Evolutionary conservation across 495 filamentous ascomycete species (phyloP), one percentile per base, ranked within the genome.

Genomic region (Opeltia flavorubescens): DNA sequence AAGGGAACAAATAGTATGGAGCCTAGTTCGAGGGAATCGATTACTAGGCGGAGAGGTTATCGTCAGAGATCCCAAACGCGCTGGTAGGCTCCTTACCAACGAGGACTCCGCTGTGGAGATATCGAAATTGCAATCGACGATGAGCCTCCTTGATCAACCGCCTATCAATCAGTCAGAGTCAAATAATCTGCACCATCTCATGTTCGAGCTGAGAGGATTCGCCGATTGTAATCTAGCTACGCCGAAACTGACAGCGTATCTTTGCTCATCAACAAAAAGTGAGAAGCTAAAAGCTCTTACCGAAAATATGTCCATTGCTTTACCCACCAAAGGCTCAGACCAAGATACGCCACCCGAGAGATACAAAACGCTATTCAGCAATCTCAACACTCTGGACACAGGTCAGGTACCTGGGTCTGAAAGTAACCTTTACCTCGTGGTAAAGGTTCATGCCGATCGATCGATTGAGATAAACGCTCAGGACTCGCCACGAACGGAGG

Each of bases 61-160:
- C 60, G 91, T 99, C 35, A 76, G 91, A 18, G 88, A 91, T 63
- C 86, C 89, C 1, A 72, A 72, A 8, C 76, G 85, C 53, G 69
- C 79, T n/a, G 91, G 91, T 26, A 75, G 87, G 21, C 75, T 96
- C 28, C 64, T 99, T 40, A 95, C 87, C 0, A 84, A 83, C 1
- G 85, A 94, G 33, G 91, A 99, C 61, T 94, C 89, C 0, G 85
- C 86, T 30, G 80, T 96, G 28, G 87, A 95, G 49, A 75, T 96
- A 51, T 87, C 88, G 18, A 85, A 77, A 55, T 70, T 95, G 40
- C 91, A 99, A 65, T 89, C 89, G 4, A 79, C 84, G 51, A 99
- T 99, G 91, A 93, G 86, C 59, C 74, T 96, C 58, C 72, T 99
- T 12, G 84, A 94, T 45, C 81, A 80, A 52, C 75, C 78, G 21